Evolutionary conservation across 2,329 filamentous ascomycete species (phyloP).

Genomic region (Arthrobotrys pseudoclavata): DNA sequence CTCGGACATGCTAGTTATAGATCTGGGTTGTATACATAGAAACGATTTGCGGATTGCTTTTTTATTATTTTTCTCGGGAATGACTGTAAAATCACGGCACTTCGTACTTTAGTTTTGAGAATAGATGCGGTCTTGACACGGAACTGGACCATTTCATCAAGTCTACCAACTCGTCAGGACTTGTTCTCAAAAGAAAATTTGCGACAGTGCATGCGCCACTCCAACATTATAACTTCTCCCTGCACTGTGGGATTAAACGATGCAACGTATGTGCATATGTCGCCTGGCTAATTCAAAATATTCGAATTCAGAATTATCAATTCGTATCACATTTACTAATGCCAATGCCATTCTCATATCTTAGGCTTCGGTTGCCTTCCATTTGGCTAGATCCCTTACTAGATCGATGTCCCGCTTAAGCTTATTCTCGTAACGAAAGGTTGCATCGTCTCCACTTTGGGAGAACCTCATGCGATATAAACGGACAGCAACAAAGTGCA

Average conservation of each 20-base stretch:
- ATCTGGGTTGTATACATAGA: too few species aligned
- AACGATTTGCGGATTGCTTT: too few species aligned
- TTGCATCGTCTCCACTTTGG: slow-evolving; percentile 57
- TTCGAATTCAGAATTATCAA: neutral
- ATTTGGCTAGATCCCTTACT: slow-evolving; percentile 41
- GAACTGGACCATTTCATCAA: too few species aligned
- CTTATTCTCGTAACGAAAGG: slow-evolving; percentile 51
- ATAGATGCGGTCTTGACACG: too few species aligned
- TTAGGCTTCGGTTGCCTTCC: slow-evolving; percentile 26
- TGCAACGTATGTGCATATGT: neutral
- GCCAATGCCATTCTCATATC: slow-evolving; percentile 19
- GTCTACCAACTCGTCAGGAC: too few species aligned
- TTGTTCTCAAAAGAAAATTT: neutral
- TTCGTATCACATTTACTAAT: slow-evolving; percentile 27
- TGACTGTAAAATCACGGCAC: too few species aligned
- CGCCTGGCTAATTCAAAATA: neutral
- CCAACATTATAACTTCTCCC: neutral
- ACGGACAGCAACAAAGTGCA: neutral
- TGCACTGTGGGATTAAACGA: neutral
- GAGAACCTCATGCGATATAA: slow-evolving; percentile 33
- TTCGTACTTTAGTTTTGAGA: too few species aligned
- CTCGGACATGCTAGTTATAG: too few species aligned
- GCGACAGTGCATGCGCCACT: neutral
- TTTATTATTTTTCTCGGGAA: too few species aligned
- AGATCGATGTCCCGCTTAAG: slow-evolving; percentile 35